Percentiles rank a stretch among this genome's conserved stretches.
These are phyloP conservation scores for Clonostachys byssicola DNA, from an alignment of 2,329 filamentous ascomycete genomes.

Conservation along the genomic window DNA sequence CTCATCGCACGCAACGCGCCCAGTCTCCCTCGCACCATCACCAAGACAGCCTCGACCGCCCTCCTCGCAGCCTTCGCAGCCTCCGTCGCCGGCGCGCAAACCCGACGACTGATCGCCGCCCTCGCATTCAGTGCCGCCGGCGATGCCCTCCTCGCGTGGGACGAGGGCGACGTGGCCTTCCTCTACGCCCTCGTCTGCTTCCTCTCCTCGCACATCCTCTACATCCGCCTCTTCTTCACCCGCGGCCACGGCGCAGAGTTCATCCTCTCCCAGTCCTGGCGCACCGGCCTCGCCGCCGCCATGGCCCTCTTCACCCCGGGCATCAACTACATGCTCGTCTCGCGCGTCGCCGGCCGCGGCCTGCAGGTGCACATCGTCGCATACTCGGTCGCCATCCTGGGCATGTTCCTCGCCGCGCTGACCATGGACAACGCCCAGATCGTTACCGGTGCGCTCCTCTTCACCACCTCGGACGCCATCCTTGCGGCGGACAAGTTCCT, in stretches of 20 bases:
- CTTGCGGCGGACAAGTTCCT: conserved; percentile 25
- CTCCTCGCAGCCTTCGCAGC: conserved; percentile 16
- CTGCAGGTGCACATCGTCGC: conserved; percentile 20
- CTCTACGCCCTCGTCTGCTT: conserved; percentile 25
- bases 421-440: conserved; percentile 14
- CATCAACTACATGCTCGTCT: conserved; percentile 18
- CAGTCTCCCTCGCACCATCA: conserved; percentile 15
- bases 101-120: conserved; percentile 12
- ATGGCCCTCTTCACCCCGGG: conserved; percentile 13
- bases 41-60: conserved; percentile 21
- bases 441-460: conserved; percentile 20
- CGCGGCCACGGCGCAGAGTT: conserved; percentile 3
- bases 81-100: conserved; percentile 7
- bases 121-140: conserved; percentile 22
- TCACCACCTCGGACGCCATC: conserved; percentile 23
- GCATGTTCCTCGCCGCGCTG: conserved; percentile 22
- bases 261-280: conserved; percentile 6
- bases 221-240: conserved; percentile 18
- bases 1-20: conserved; percentile 11
- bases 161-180: conserved; percentile 19
- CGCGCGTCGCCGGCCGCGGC: conserved; percentile 9
- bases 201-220: conserved; percentile 23
- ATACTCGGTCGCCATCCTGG: conserved; percentile 21
- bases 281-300: conserved; percentile 6
- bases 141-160: conserved; percentile 28